Base-by-base conservation (phyloP, 148 eudicot species). In the Rheum nobile region DNA sequence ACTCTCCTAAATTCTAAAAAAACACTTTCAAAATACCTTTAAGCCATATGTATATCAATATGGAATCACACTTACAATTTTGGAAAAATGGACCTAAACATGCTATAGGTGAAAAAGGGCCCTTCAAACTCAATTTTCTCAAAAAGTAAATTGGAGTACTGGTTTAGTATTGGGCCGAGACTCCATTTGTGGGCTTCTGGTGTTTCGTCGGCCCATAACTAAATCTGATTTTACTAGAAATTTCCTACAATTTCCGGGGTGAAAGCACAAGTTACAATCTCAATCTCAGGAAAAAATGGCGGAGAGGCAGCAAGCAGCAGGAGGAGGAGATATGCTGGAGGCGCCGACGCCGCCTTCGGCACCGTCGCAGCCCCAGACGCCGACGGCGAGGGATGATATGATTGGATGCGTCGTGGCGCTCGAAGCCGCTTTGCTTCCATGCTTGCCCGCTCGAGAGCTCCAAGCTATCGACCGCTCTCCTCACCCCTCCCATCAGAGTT, bases 401-500 rank as follows among this genome's bases (percentile, higher is more conserved):
- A 76, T 94, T 69, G 81, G 82, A 46, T 91, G 86, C 59, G 93
- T 89, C 63, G 81, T 84, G 81, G 93, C 96, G 38, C 70, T 94
- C 72, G 97, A 91, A 77, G 96, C 93, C 75, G 96, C 98, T 82
- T 83, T 94, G 72, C 88, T 91, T n/a, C 97, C 98, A 3, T 94
- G 98, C 77, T 86, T 93, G 80, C 98, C 96, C 41, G 98, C 98
- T 6, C 86, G 97, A 80, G 98, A 94, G 82, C 98, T 94, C 69
- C 98, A 94, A 83, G 98, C 98, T 14, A 89, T 94, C 38, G 98
- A 94, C 71, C 97, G 96, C 29, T 94, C 98, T 63, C 82, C 92
- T 74, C 90, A 91, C 67, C 98, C 96, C 47, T 91, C 97, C 80
- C 97, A 91, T 82, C 96, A 89, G 77, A 88, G 92, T 91, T 37